Percentiles rank a stretch among this genome's conserved stretches.
These are phyloP conservation scores for Claviceps spartinae DNA, from an alignment of 2,329 filamentous ascomycete genomes.

Conservation along the genomic window DNA sequence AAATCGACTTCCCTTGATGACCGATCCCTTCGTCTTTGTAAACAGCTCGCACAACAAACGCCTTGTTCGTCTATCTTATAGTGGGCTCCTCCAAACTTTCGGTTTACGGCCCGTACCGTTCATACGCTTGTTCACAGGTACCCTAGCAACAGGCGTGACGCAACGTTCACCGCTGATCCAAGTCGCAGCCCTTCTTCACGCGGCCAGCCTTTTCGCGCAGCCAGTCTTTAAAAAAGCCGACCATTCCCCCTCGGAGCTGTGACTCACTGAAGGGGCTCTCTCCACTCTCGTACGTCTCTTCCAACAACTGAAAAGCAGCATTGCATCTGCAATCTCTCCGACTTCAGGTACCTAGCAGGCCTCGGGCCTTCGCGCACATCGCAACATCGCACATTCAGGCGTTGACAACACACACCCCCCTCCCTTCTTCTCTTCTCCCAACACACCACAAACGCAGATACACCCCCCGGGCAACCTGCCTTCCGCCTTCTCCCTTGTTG, in stretches of 20 bases:
- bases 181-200: background rate
- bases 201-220: background rate
- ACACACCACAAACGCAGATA: background rate
- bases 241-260: background rate
- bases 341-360: background rate
- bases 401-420: slow-evolving; percentile 15
- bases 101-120: slow-evolving; percentile 2
- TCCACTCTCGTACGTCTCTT: slow-evolving; percentile 1
- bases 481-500: background rate
- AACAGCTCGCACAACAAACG: background rate
- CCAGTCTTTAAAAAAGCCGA: background rate
- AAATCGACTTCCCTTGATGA: background rate
- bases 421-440: background rate
- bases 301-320: background rate
- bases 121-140: no score
- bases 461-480: background rate
- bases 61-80: background rate
- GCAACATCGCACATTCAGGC: background rate
- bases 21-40: background rate
- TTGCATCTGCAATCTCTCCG: background rate
- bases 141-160: background rate
- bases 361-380: background rate
- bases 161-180: slow-evolving; percentile 2
- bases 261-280: background rate
- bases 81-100: background rate